Evolutionary conservation across 2,329 filamentous ascomycete genomes (phyloP), one percentile per base, ranked within the genome.

Genomic region (Neofusicoccum cordaticola): DNA sequence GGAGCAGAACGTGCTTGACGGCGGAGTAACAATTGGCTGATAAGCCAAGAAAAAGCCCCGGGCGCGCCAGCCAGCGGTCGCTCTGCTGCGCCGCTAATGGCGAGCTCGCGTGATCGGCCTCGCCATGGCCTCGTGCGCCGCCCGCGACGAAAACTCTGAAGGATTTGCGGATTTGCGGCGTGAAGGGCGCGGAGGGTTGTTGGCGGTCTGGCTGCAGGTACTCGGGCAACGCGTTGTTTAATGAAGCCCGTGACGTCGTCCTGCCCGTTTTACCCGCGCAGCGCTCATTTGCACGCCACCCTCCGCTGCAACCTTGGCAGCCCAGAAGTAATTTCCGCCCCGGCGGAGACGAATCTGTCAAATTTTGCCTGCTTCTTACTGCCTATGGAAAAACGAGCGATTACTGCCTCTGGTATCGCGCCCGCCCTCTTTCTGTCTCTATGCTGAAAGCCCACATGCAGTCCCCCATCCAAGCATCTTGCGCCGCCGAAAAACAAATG

Each of bases 141-240:
- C 56, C 56, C 41, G 56, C 56, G 56, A 60, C 56, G 42, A 60
- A 60, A 45, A 47, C 56, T 47, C 56, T 60, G 56, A 60, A 60
- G 56, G 56, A 60, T 60, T 60, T 60, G 42, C 56, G 17, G 56
- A 60, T 60, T 60, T 47, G 56, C 56, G 56, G 56, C 56, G 56
- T 60, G 56, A 60, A 60, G 42, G 13, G 56, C 42, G 56, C 41
- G 53, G 41, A 34, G 31, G 31, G 27, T 45, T 45, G 56, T 22
- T 39, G 56, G 27, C 41, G 56, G 53, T 58, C 56, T 31, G 15
- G 39, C 37, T 31, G 52, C 41, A 60, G 56, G 53, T 44, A 15
- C 41, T 47, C 31, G 56, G 56, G 56, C 52, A 42, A 15, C 52
- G 52, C 37, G 37, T 12, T 60, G 56, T 60, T 60, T 60, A 60